Base-by-base conservation (phyloP, 2,329 filamentous ascomycete genomes). In the Curvularia spicifera region DNA sequence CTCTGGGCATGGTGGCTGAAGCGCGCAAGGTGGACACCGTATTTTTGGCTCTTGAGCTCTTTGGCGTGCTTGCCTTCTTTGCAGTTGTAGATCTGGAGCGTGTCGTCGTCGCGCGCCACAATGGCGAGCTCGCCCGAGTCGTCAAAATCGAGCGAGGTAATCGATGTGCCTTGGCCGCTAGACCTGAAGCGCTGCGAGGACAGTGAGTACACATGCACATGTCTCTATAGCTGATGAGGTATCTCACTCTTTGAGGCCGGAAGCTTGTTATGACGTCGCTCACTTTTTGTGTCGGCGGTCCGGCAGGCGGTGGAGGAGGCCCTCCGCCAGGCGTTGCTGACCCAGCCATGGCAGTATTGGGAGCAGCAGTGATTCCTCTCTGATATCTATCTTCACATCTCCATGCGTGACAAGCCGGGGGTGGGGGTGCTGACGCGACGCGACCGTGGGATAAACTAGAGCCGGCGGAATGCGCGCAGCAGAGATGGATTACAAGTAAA, bases 121-220 rank as follows among this genome's bases (percentile, higher is more conserved):
- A 99, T 92, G 59, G 96, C 85, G 49, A 94, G 90, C 77, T 97
- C 93, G 76, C 95, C 95, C 43, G 91, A 90, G 79, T 98, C 93
- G 77, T 98, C 93, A 75, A 97, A 99, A 80, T 99, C 94, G 69
- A 99, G 86, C 1, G 94, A 98, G 8, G 95, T 90, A 59, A 97
- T 87, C 64, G 88, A 84, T 4, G 88, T 86, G 50, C 83, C 80
- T 9, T 82, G 77, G 57, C 70, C 69, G 22, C 77, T 73, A 0
- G 79, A 67, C 64, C 80, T 81, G 77, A 83, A 83, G 59, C 78
- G 77, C 74, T 81, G 70, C 20, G 22, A 2, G 12, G 2, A 13
- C 5, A 35, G 57, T 73, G 28, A 73, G 68, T 54, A 46, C n/a
- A 13, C 1, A 24, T 0, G 7, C 18, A 24, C 9, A 15, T 42